Conservation (phyloP, 163 green algal genomes). For the Scenedesmus sp. region DNA sequence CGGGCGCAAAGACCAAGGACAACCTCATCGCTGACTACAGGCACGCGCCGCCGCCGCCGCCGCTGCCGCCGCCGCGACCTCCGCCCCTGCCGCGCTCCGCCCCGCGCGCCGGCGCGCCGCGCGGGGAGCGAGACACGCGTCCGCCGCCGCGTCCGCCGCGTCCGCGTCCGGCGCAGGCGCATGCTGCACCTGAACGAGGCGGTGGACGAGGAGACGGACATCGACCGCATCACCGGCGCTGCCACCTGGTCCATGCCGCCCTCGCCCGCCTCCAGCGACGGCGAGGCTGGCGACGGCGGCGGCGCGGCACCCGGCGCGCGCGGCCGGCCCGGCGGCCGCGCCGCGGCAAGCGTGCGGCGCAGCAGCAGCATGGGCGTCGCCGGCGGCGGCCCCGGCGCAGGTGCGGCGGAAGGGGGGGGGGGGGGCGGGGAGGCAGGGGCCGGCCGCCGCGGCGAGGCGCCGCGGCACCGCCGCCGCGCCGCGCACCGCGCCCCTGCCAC, state of each 20-base stretch:
- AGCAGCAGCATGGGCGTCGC: constrained; percentile 23
- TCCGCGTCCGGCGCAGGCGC: constrained; percentile 36
- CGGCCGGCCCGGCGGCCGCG: neutral
- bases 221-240: constrained; percentile 35
- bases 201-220: constrained; percentile 26
- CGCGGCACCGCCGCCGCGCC: neutral
- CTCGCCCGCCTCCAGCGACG: constrained; percentile 5
- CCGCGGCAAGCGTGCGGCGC: neutral
- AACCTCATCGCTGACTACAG: constrained; percentile 42
- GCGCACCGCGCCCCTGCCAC: neutral
- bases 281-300: neutral
- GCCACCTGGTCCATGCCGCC: constrained; percentile 34
- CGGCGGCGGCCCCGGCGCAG: neutral
- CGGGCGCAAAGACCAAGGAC: constrained; percentile 32
- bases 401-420: no score
- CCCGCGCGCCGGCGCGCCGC: no score
- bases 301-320: neutral
- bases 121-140: no score
- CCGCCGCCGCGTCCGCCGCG: no score
- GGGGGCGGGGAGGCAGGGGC: neutral
- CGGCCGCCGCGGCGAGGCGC: neutral
- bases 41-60: neutral
- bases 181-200: constrained; percentile 31
- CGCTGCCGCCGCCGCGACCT: no score
- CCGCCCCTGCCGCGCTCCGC: no score